Evolutionary conservation across 2,329 filamentous ascomycete species (phyloP).

Genomic region (Trichophyton benhamiae): DNA sequence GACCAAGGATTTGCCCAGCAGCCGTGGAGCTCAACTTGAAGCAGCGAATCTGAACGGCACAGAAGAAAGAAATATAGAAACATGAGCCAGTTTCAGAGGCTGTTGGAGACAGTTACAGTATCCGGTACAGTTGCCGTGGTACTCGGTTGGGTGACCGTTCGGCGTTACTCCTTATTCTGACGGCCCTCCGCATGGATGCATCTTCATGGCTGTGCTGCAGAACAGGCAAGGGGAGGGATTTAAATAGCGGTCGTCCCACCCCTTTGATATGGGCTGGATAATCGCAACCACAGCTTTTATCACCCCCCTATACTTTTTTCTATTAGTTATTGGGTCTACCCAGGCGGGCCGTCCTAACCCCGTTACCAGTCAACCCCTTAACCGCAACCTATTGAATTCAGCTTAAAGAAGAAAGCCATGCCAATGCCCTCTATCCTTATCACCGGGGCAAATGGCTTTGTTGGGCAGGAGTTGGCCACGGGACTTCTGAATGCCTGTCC

Average conservation of each 20-base stretch:
- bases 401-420: slow-evolving; percentile 13
- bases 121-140: not conserved
- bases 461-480: slow-evolving; percentile 41
- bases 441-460: slow-evolving; percentile 41
- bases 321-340: too few relatives aligned
- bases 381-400: not conserved
- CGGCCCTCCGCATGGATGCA: not conserved
- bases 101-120: not conserved
- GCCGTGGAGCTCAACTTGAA: not conserved
- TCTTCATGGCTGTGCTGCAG: not conserved
- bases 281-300: not conserved
- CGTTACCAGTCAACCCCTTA: not conserved
- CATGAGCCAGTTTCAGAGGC: not conserved
- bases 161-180: slow-evolving; percentile 6
- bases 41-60: not conserved
- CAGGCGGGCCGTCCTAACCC: not conserved
- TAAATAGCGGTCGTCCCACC: not conserved
- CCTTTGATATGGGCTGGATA: not conserved
- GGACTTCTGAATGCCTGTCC: slow-evolving; percentile 32
- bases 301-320: too few relatives aligned
- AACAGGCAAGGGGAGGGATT: not conserved
- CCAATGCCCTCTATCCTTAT: slow-evolving; percentile 32
- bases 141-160: not conserved
- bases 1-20: not conserved
- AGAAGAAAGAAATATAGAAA: not conserved